Evolutionary conservation across 1,139 yeast species (phyloP), one percentile per base, ranked within the genome.

Genomic region (Yamadazyma siamensis): DNA sequence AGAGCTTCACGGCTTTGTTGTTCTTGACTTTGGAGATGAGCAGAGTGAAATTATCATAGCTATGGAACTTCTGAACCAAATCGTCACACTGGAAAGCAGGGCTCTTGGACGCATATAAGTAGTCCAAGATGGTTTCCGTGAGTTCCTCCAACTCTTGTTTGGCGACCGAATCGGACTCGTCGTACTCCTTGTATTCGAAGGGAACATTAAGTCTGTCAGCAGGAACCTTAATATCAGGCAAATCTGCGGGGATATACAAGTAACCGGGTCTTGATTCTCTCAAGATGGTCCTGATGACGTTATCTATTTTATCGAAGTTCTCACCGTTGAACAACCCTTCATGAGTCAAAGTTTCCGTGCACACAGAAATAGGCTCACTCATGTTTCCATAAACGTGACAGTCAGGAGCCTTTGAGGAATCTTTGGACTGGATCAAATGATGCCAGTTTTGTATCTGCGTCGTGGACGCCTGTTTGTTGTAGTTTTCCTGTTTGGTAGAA

Each of bases 181-280:
- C 54, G 26, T 52, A 54, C 13, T 59, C 52, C 19, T 54, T 49
- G 9, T 48, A 29, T 35, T 53, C 32, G 46, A 59, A 44, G 23
- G 62, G 47, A 44, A 36, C 29, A 11, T 28, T 34, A 31, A 59
- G 54, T 33, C 63, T 52, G 5, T 56, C 42, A 5, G 61, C 49
- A 14, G 73, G 62, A 11, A 84, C 77, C 25, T 59, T 43, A 25
- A 61, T 47, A 44, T 74, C 74, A 7, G 80, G 77, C 46, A 83
- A 56, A 49, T 86, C 89, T 25, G 73, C 64, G 3, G 96, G 96
- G 26, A 87, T 54, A 50, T 75, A 84, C 35, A 87, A 58, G 50
- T 82, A 86, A 6, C 94, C 95, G 1, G 96, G 96, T 50, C 81
- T 74, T 17, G 81, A 77, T 34, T 71, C 66, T 26, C 57, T 62